These are phyloP conservation scores for Coniferiporia weirii DNA, from an alignment of 1,284 basidiomycete genomes.

Conservation along the genomic window DNA sequence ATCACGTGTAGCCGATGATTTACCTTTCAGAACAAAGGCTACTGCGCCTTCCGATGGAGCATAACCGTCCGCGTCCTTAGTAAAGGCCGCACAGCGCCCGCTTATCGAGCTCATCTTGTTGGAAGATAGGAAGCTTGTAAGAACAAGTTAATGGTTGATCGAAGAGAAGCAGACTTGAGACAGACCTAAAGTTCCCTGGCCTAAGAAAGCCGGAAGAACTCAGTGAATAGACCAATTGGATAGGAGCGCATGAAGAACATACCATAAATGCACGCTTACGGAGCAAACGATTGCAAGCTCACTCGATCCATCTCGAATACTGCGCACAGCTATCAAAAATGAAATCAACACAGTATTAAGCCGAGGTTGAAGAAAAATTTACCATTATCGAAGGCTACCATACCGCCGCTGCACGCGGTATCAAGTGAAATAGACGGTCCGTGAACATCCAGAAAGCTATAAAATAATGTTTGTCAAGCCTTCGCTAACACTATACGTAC, in stretches of 20 bases:
- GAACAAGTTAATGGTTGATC: background rate
- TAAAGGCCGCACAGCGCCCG: slow-evolving; percentile 33
- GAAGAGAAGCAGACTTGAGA: background rate
- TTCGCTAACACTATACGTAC: background rate
- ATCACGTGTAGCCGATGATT: slow-evolving; percentile 30
- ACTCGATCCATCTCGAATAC: slow-evolving; percentile 29
- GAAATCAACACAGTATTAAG: background rate
- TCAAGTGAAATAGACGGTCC: slow-evolving; percentile 33
- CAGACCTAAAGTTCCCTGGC: slow-evolving; percentile 18
- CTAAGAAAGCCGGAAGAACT: slow-evolving; percentile 1
- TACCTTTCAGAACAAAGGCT: slow-evolving; percentile 31
- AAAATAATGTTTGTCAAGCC: background rate
- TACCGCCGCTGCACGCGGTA: slow-evolving; percentile 33
- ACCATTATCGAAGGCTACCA: slow-evolving; percentile 34
- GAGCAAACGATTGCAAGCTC: slow-evolving; percentile 33
- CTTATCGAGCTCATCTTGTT: slow-evolving; percentile 33
- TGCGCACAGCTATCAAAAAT: slow-evolving; percentile 27
- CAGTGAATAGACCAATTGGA: background rate
- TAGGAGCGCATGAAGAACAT: background rate
- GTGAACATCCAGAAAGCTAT: slow-evolving; percentile 32
- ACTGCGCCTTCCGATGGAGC: slow-evolving; percentile 31
- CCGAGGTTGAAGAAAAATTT: background rate
- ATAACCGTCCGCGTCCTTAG: slow-evolving; percentile 33
- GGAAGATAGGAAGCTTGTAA: slow-evolving; percentile 24
- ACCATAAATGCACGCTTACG: slow-evolving; percentile 32